phyloP scores from a whole-genome alignment of 78 protist species.

The Cyanophora paradoxa region DNA sequence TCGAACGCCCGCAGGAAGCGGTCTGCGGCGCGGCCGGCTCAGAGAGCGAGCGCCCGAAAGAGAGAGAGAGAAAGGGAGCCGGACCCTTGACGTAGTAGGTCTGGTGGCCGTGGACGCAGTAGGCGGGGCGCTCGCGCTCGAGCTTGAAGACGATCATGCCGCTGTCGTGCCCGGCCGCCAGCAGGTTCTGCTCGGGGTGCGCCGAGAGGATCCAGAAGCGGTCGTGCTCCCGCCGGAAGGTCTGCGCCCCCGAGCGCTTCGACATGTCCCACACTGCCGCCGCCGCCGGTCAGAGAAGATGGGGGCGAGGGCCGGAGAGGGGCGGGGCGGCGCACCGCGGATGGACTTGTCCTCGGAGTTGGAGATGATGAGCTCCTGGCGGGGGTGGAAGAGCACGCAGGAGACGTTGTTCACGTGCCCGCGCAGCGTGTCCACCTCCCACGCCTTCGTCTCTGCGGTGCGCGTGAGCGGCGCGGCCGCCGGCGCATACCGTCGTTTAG shows the following conservation, averaged over 20 bases:
- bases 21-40: too few relatives aligned
- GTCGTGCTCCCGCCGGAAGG: conserved; percentile 89
- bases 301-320: too few relatives aligned
- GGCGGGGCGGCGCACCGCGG: too few relatives aligned
- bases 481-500: too few relatives aligned
- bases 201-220: conserved; percentile 94
- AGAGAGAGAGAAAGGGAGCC: too few relatives aligned
- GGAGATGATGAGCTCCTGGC: conserved; percentile 64
- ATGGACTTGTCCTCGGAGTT: conserved; percentile 94
- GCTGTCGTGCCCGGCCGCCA: conserved; percentile 94
- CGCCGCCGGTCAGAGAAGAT: too few relatives aligned
- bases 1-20: conserved; percentile 49
- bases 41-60: too few relatives aligned
- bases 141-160: conserved; percentile 94
- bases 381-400: conserved; percentile 91
- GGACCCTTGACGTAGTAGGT: neutral
- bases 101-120: conserved; percentile 15
- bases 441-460: conserved; percentile 53
- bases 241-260: conserved; percentile 58
- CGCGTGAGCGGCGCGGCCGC: too few relatives aligned
- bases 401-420: conserved; percentile 94
- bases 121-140: conserved; percentile 90
- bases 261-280: conserved; percentile 96
- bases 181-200: conserved; percentile 76
- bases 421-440: conserved; percentile 87